phyloP scores from a whole-genome alignment of 1,139 yeast genomes.

The Arxiozyma telluris region DNA sequence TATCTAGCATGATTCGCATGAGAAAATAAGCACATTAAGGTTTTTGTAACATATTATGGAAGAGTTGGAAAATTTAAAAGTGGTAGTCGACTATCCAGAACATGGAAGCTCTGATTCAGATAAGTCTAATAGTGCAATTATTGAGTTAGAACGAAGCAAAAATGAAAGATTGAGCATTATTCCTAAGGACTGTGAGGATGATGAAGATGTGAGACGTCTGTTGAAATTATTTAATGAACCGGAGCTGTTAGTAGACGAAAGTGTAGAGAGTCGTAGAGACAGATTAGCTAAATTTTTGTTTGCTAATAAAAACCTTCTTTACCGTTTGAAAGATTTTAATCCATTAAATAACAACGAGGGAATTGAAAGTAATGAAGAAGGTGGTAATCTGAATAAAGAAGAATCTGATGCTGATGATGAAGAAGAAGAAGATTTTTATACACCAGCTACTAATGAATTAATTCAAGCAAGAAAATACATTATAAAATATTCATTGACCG shows the following conservation, averaged over 20 bases:
- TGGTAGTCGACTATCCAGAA: background rate
- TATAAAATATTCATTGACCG: conserved; percentile 41
- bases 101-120: background rate
- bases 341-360: background rate
- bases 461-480: conserved; percentile 46
- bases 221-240: conserved; percentile 52
- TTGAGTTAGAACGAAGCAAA: background rate
- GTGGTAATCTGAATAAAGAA: conserved; percentile 33
- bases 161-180: background rate
- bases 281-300: conserved; percentile 41
- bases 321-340: conserved; percentile 16
- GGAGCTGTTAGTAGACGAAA: conserved; percentile 52
- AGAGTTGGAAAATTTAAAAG: background rate
- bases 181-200: conserved; percentile 53
- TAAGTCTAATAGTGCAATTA: conserved; percentile 11
- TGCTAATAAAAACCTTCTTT: conserved; percentile 16
- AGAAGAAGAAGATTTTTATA: conserved; percentile 72
- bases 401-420: conserved; percentile 21
- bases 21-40: background rate
- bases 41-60: background rate
- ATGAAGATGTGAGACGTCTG: conserved; percentile 45
- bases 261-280: conserved; percentile 49
- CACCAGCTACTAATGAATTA: conserved; percentile 63
- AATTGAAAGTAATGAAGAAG: conserved; percentile 23
- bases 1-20: no score